Evolutionary conservation across 2,329 filamentous ascomycete genomes (phyloP), one percentile per base, ranked within the genome.

Genomic region (Xylariales sp.): DNA sequence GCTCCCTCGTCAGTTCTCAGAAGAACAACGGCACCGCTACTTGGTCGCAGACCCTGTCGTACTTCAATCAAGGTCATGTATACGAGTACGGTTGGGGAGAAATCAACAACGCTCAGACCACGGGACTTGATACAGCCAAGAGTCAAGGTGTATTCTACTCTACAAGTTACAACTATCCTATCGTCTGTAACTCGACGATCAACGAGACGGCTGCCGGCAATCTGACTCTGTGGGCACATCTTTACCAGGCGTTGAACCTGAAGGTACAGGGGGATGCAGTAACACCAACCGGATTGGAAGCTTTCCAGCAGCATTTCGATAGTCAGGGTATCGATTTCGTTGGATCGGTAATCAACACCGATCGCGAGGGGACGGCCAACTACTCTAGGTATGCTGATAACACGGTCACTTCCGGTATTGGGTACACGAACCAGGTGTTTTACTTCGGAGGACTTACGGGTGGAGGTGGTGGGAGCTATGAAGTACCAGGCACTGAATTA

Each of bases 221-320:
- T 46, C 59, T 72, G 37, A 66, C 63, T n/a, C 59, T 77, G 35
- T 60, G 51, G 47, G 67, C 65, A 1, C 43, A 56, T 25, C 46
- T 71, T 1, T 51, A 63, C 18, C 70, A 75, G 44, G 65, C 65
- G 2, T 50, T 70, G 28, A 40, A 57, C 5, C 43, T 67, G 21
- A 53, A 59, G 14, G 52, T 69, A 2, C 40, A 47, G 1, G 70
- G 70, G 8, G 47, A 52, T 5, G 50, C 62, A 5, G 63, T 70
- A 6, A 71, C 85, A 35, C 75, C 81, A 1, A 77, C 70, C 0
- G 78, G 78, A 2, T 59, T 83, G 3, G 76, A 83, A 45, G 74
- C 37, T 11, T 30, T 30, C 71, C n/a, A n/a, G n/a, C n/a, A n/a
- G n/a, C n/a, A n/a, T 0, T 82, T 83, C 46, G 48, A 60, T 17